Evolutionary conservation across 495 filamentous ascomycete species (phyloP).

Genomic region (Acidomyces sp.): DNA sequence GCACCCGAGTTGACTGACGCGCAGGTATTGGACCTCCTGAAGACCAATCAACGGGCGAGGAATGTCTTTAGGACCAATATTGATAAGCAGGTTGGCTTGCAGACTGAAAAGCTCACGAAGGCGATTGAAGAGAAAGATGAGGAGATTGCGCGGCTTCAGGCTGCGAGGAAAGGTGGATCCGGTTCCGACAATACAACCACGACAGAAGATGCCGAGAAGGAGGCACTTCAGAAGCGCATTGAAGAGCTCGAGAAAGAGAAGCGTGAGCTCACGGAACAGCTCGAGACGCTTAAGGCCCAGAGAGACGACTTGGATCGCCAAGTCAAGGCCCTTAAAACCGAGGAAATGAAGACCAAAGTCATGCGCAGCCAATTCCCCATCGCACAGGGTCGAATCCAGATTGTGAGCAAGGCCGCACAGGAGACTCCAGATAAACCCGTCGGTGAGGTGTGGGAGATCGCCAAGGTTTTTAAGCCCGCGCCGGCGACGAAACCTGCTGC

Average conservation of each 20-base stretch:
- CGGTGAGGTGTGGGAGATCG: slow-evolving; percentile 69
- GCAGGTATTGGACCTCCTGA: slow-evolving; percentile 9
- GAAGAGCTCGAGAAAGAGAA: slow-evolving; percentile 10
- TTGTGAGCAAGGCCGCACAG: slow-evolving; percentile 62
- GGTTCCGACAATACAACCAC: background rate
- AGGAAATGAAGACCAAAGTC: slow-evolving; percentile 50
- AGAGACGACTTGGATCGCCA: too few species aligned
- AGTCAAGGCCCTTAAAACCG: slow-evolving; percentile 19
- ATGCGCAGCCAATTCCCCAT: slow-evolving; percentile 3
- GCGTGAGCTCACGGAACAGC: slow-evolving; percentile 2
- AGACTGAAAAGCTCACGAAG: slow-evolving; percentile 6
- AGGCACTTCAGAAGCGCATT: slow-evolving; percentile 5
- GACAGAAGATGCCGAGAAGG: slow-evolving; percentile 2
- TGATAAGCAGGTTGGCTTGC: slow-evolving; percentile 1
- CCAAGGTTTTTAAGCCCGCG: slow-evolving; percentile 52
- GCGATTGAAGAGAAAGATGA: slow-evolving; percentile 14
- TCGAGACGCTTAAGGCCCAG: too few species aligned
- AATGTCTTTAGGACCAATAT: slow-evolving; percentile 13
- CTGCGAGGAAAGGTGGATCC: background rate
- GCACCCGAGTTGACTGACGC: slow-evolving; percentile 4
- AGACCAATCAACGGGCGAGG: slow-evolving; percentile 8
- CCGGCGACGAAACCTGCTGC: slow-evolving; percentile 16
- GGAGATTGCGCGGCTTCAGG: slow-evolving; percentile 9
- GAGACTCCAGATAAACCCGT: slow-evolving; percentile 78
- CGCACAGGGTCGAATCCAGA: slow-evolving; percentile 44